A percentile compares a stretch with the other conserved stretches of the same genome.
phyloP scores from a whole-genome alignment of 1,139 yeast species.

The Arxiozyma slooffiae region DNA sequence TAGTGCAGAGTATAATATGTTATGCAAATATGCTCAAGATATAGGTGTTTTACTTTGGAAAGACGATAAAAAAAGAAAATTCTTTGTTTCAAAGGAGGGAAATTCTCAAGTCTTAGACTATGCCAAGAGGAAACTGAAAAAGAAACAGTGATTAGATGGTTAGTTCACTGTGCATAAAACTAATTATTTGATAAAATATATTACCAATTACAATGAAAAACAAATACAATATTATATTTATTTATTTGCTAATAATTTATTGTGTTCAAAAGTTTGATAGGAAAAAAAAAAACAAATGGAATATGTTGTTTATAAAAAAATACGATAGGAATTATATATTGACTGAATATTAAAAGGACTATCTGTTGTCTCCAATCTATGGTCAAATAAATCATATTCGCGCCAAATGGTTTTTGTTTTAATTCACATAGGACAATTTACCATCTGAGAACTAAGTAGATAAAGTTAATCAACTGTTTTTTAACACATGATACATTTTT shows the following conservation, averaged over 20 bases:
- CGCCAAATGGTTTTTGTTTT: neutral
- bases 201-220: neutral
- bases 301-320: neutral
- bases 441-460: too few relatives aligned
- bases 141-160: conserved; percentile 11
- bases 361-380: neutral
- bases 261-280: neutral
- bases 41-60: conserved; percentile 86
- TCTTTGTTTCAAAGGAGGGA: conserved; percentile 80
- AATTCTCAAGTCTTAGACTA: conserved; percentile 77
- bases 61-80: conserved; percentile 54
- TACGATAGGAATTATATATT: too few relatives aligned
- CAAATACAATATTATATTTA: too few relatives aligned
- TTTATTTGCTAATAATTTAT: too few relatives aligned
- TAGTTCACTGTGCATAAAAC: neutral
- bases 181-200: neutral
- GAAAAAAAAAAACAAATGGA: too few relatives aligned
- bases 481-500: too few relatives aligned
- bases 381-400: neutral
- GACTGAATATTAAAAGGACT: too few relatives aligned
- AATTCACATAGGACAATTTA: neutral
- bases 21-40: conserved; percentile 74
- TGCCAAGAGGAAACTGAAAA: conserved; percentile 48
- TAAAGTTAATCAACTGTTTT: neutral
- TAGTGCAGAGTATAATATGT: conserved; percentile 64